Conservation (phyloP, 495 filamentous ascomycete species). For the Parathielavia appendiculata region DNA sequence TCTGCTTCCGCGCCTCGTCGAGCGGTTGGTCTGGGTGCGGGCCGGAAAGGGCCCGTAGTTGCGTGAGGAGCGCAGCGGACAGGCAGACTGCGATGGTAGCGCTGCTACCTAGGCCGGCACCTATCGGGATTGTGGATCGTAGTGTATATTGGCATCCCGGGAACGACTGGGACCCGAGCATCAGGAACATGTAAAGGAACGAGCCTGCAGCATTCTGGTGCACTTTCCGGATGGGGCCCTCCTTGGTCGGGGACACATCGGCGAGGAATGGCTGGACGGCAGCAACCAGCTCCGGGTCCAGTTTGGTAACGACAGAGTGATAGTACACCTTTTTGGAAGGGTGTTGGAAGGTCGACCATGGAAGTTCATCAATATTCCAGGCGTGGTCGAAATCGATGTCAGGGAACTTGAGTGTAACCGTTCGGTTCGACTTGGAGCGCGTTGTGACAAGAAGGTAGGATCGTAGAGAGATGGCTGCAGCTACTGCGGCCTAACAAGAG, state of each 20-base stretch:
- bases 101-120: slow-evolving; percentile 86
- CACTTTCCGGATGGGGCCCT: slow-evolving; percentile 65
- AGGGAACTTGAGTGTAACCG: slow-evolving; percentile 77
- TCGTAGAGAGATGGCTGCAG: slow-evolving; percentile 86
- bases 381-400: slow-evolving; percentile 82
- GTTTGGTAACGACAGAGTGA: slow-evolving; percentile 76
- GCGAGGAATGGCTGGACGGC: slow-evolving; percentile 72
- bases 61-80: slow-evolving; percentile 77
- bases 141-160: slow-evolving; percentile 82
- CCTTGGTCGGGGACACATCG: slow-evolving; percentile 57
- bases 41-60: slow-evolving; percentile 78
- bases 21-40: slow-evolving; percentile 84
- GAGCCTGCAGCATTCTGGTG: slow-evolving; percentile 72
- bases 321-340: slow-evolving; percentile 87
- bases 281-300: slow-evolving; percentile 74
- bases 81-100: slow-evolving; percentile 88
- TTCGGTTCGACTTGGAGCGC: slow-evolving; percentile 77
- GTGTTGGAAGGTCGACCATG: slow-evolving; percentile 74
- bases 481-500: slow-evolving; percentile 67
- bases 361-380: slow-evolving; percentile 86
- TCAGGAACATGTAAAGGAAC: slow-evolving; percentile 91
- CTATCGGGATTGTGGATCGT: slow-evolving; percentile 89
- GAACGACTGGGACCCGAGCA: slow-evolving; percentile 71
- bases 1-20: slow-evolving; percentile 72
- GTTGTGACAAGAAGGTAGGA: slow-evolving; percentile 94